These are phyloP conservation scores for Fragaria ananassa DNA, from an alignment of 306 rosid species.

Conservation along the genomic window DNA sequence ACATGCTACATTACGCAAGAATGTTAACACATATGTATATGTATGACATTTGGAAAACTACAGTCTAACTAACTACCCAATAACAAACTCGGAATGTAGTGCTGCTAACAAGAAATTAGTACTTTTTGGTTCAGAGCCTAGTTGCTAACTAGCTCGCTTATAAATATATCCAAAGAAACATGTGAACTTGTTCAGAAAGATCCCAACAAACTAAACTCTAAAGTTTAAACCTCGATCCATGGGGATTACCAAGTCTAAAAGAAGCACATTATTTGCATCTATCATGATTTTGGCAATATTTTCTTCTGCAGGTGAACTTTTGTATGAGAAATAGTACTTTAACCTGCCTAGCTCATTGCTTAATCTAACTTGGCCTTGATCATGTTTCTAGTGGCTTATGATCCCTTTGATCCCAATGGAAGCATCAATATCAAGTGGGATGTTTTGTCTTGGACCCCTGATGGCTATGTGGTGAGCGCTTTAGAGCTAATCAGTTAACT, in stretches of 20 bases:
- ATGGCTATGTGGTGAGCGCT: slow-evolving; percentile 41
- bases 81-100: not conserved
- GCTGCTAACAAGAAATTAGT: not conserved
- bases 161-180: not conserved
- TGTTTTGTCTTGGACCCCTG: slow-evolving; percentile 36
- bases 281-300: not conserved
- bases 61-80: not conserved
- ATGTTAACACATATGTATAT: not conserved
- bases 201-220: not conserved
- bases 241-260: not conserved
- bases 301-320: slow-evolving; percentile 14
- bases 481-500: not conserved
- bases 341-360: not conserved
- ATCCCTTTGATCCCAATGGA: slow-evolving; percentile 36
- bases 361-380: not conserved
- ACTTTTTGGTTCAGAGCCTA: not conserved
- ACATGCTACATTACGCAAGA: slow-evolving; percentile 2
- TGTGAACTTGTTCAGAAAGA: not conserved
- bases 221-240: not conserved
- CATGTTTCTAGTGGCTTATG: slow-evolving; percentile 31
- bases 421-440: slow-evolving; percentile 41
- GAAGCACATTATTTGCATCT: not conserved
- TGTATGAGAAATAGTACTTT: not conserved
- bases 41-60: not conserved
- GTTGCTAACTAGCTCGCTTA: not conserved